Conservation (phyloP, 2,329 filamentous ascomycete species). For the Colletotrichum eleusines region DNA sequence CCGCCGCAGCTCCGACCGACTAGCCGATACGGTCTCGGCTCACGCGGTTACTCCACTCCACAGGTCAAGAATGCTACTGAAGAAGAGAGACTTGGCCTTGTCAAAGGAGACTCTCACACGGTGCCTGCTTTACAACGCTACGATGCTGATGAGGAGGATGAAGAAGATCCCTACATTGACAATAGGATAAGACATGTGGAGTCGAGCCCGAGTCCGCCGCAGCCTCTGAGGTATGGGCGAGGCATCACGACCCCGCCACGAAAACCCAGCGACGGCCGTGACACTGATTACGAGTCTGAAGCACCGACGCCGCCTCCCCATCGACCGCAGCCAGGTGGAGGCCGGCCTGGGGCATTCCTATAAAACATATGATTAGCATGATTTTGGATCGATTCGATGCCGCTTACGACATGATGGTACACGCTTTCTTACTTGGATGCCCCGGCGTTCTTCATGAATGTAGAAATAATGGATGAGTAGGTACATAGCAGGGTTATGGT, state of each 20-base stretch:
- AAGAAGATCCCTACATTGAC: constrained; percentile 48
- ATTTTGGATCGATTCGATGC: constrained; percentile 39
- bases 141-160: constrained; percentile 51
- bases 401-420: constrained; percentile 17
- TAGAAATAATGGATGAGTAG: constrained; percentile 39
- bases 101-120: constrained; percentile 74
- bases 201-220: constrained; percentile 40
- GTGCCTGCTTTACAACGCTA: constrained; percentile 52
- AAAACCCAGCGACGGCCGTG: constrained; percentile 46
- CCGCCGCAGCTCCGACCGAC: constrained; percentile 37
- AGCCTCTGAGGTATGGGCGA: constrained; percentile 54
- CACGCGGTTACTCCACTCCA: constrained; percentile 56
- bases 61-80: constrained; percentile 73
- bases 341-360: constrained; percentile 29
- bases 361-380: constrained; percentile 38
- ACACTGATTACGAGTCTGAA: constrained; percentile 36
- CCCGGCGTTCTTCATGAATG: constrained; percentile 30
- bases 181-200: constrained; percentile 43
- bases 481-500: constrained; percentile 23
- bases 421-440: constrained; percentile 18
- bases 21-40: constrained; percentile 44
- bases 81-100: constrained; percentile 85
- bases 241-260: constrained; percentile 57
- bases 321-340: constrained; percentile 30
- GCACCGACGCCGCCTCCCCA: constrained; percentile 38